phyloP scores from a whole-genome alignment of 1,284 basidiomycete species.

The Inonotus obliquus region DNA sequence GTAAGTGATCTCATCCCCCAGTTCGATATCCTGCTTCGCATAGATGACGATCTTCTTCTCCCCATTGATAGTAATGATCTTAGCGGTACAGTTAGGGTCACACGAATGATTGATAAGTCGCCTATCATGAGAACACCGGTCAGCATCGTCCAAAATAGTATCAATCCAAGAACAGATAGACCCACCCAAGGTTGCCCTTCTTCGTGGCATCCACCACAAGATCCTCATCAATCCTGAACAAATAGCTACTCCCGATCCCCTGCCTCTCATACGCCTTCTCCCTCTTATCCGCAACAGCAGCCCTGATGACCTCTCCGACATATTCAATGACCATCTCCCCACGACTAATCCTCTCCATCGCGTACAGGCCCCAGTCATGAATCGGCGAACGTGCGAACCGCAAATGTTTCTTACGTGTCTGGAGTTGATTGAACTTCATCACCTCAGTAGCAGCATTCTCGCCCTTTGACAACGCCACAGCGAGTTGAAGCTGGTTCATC shows the following conservation, averaged over 20 bases:
- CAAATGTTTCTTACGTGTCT: slow-evolving; percentile 96
- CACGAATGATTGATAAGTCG: slow-evolving; percentile 97
- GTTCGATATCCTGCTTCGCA: slow-evolving; percentile 90
- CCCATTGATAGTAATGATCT: slow-evolving; percentile 97
- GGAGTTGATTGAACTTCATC: slow-evolving; percentile 97
- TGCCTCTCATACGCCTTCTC: slow-evolving; percentile 96
- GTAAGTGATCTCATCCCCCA: slow-evolving; percentile 93
- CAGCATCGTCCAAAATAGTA: slow-evolving; percentile 10
- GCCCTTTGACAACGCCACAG: slow-evolving; percentile 70
- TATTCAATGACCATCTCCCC: slow-evolving; percentile 99
- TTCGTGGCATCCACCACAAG: slow-evolving; percentile 96
- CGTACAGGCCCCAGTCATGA: slow-evolving; percentile 97
- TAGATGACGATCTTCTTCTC: slow-evolving; percentile 99
- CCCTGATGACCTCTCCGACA: slow-evolving; percentile 94
- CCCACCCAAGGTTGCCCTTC: slow-evolving; percentile 95
- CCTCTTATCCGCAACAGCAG: slow-evolving; percentile 93
- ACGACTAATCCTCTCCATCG: slow-evolving; percentile 88
- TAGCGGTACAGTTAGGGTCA: slow-evolving; percentile 95
- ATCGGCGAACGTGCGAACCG: slow-evolving; percentile 95
- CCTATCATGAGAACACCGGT: slow-evolving; percentile 36
- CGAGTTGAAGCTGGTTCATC: slow-evolving; percentile 79
- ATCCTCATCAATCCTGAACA: slow-evolving; percentile 91
- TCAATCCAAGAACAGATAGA: slow-evolving; percentile 24
- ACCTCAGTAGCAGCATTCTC: slow-evolving; percentile 64
- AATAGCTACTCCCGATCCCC: slow-evolving; percentile 92